Base-by-base conservation (phyloP, 768 basidiomycete species). In the Tephrocybe rancida region DNA sequence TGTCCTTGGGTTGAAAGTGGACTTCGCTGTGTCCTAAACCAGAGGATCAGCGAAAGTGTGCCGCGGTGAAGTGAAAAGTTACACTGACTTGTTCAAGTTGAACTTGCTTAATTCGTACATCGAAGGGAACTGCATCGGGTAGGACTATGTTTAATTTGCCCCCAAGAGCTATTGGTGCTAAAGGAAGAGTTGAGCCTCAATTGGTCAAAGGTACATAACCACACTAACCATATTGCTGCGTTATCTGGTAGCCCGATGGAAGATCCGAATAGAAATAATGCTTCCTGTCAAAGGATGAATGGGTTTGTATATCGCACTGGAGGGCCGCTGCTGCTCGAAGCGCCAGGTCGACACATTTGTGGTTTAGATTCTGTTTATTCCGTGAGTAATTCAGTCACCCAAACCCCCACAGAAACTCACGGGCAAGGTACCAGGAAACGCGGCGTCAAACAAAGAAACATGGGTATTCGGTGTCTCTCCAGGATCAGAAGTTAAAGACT, bases 181-280 rank as follows among this genome's bases (percentile, higher is more conserved):
- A 18, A 22, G 22, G 21, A 26, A 48, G 34, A 38, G 44, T 14
- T 44, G 19, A 37, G 52, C 34, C 2, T 21, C 39, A 22, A 16
- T 30, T 13, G 16, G 44, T 7, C 11, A 34, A 52, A 54, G 34
- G 16, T 27, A 42, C 18, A 47, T n/a, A n/a, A n/a, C 9, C 44
- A 47, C 50, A 64, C 62, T 59, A 55, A 92, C 92, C 83, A 69
- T 98, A 97, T 57, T 92, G 90, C 66, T 98, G 95, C 0, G 95
- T 99, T 57, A 99, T 96, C 71, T 99, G 97, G 70, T 95, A 98
- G 0, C 96, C 96, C 3, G 88, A 79, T 0, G 97, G 95, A 30
- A 97, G 79, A 69, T 98, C 97, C 4, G 92, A 82, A 65, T 99
- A 98, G 69, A 98, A 98, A 67, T 99, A 99, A 67, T 98, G 97